Evolutionary conservation across 164 flowering plant species (phyloP).

Genomic region (Cinnamomum micranthum): DNA sequence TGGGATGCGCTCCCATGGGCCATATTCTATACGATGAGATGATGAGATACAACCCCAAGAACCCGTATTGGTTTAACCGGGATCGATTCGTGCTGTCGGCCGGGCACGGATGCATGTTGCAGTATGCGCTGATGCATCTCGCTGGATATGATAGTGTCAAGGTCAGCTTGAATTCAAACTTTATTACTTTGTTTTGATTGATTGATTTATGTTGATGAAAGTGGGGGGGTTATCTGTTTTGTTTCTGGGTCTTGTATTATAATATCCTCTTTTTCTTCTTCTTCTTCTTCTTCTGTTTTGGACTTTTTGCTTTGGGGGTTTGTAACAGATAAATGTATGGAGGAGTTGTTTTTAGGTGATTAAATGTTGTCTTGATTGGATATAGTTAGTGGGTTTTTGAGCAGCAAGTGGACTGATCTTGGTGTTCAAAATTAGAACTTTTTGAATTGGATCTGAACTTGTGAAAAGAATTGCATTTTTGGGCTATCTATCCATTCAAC

Average conservation of each 20-base stretch:
- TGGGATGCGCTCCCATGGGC: constrained; percentile 98
- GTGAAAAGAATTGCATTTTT: background rate
- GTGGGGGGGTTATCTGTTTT: background rate
- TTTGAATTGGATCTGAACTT: background rate
- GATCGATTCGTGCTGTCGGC: constrained; percentile 93
- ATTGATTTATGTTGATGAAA: background rate
- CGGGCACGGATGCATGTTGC: constrained; percentile 96
- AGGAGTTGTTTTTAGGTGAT: background rate
- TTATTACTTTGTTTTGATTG: background rate
- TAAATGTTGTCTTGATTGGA: background rate
- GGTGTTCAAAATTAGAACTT: background rate
- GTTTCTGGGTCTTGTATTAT: background rate
- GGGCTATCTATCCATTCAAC: background rate
- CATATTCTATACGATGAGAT: constrained; percentile 80
- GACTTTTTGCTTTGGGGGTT: background rate
- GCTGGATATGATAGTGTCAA: constrained; percentile 90
- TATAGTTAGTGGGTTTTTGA: background rate
- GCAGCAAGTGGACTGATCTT: background rate
- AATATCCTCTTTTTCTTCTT: too few species aligned
- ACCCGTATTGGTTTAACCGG: constrained; percentile 92
- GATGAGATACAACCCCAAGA: constrained; percentile 92
- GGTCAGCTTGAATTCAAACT: constrained; percentile 29
- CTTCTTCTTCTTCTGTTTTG: background rate
- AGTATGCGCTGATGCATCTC: constrained; percentile 89
- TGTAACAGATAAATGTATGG: background rate